phyloP scores from a whole-genome alignment of 257 asterid species.

The Forsythia viridissima region DNA sequence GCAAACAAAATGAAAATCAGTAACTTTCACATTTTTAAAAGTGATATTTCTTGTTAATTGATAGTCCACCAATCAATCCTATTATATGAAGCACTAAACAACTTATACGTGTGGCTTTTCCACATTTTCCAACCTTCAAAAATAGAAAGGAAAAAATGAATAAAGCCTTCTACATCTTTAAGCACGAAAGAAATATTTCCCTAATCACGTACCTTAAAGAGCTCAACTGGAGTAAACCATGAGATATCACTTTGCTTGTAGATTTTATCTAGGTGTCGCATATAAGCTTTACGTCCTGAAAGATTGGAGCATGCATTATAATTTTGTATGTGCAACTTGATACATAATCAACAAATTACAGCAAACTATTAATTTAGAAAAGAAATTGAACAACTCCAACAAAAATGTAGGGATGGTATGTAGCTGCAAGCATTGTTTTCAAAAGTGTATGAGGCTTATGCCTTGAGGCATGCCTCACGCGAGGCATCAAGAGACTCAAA shows the following conservation, averaged over 20 bases:
- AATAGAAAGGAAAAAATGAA: conserved; percentile 11
- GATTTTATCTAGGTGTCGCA: conserved; percentile 76
- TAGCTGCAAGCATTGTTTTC: not conserved
- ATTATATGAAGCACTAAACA: conserved; percentile 7
- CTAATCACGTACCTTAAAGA: conserved; percentile 69
- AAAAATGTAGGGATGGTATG: not conserved
- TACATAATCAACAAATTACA: conserved; percentile 13
- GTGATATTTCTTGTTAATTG: conserved; percentile 8
- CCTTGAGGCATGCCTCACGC: not conserved
- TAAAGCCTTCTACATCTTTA: conserved; percentile 9
- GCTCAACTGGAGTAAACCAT: conserved; percentile 99
- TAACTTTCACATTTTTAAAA: conserved; percentile 2
- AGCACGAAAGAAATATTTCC: conserved; percentile 1
- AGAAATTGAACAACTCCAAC: not conserved
- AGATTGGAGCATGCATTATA: not conserved
- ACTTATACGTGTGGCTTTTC: conserved; percentile 6
- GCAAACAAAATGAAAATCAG: conserved; percentile 3
- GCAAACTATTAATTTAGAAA: not conserved
- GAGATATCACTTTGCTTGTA: conserved; percentile 89
- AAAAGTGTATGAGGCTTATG: not conserved
- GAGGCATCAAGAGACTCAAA: not conserved
- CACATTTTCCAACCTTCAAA: conserved; percentile 7
- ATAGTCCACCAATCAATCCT: not conserved
- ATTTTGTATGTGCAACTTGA: conserved; percentile 12
- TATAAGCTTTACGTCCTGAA: conserved; percentile 83